Conservation (phyloP, 2,329 filamentous ascomycete species). For the Colletotrichum sojae region DNA sequence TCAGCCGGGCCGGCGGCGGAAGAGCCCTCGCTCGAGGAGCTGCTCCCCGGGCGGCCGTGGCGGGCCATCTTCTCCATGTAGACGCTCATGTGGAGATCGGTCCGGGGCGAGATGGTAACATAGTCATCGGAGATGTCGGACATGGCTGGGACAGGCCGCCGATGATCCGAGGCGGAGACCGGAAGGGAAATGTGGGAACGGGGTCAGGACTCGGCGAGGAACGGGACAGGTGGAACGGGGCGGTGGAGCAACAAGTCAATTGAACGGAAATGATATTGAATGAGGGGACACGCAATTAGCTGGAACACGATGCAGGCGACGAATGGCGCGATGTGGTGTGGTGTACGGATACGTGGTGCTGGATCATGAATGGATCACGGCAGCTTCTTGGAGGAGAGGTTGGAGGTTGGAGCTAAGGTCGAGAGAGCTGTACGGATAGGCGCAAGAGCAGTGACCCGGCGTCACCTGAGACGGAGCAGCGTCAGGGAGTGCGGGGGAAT, state of each 20-base stretch:
- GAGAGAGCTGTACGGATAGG: background rate
- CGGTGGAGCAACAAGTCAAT: slow-evolving; percentile 22
- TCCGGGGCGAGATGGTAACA: slow-evolving; percentile 33
- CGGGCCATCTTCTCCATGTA: slow-evolving; percentile 33
- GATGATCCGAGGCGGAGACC: slow-evolving; percentile 21
- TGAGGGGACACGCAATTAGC: slow-evolving; percentile 7
- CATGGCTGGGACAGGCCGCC: slow-evolving; percentile 27
- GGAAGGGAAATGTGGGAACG: slow-evolving; percentile 8
- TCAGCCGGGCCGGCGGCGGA: slow-evolving; percentile 18
- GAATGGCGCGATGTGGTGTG: slow-evolving; percentile 1
- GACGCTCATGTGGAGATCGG: slow-evolving; percentile 36
- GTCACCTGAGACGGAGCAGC: slow-evolving; percentile 39
- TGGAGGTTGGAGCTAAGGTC: background rate
- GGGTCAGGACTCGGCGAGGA: slow-evolving; percentile 14
- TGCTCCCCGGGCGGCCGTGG: slow-evolving; percentile 22
- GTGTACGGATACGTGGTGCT: background rate
- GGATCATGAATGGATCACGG: slow-evolving; percentile 8
- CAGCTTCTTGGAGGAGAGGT: background rate
- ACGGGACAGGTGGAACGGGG: slow-evolving; percentile 14
- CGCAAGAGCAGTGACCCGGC: background rate
- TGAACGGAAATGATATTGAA: slow-evolving; percentile 22
- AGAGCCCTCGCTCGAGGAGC: slow-evolving; percentile 33
- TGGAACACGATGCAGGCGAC: slow-evolving; percentile 20
- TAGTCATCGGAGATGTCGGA: slow-evolving; percentile 41
- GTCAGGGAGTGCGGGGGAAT: slow-evolving; percentile 40